phyloP scores from a whole-genome alignment of 1,284 basidiomycete species.

The Rhodotorula sp. region DNA sequence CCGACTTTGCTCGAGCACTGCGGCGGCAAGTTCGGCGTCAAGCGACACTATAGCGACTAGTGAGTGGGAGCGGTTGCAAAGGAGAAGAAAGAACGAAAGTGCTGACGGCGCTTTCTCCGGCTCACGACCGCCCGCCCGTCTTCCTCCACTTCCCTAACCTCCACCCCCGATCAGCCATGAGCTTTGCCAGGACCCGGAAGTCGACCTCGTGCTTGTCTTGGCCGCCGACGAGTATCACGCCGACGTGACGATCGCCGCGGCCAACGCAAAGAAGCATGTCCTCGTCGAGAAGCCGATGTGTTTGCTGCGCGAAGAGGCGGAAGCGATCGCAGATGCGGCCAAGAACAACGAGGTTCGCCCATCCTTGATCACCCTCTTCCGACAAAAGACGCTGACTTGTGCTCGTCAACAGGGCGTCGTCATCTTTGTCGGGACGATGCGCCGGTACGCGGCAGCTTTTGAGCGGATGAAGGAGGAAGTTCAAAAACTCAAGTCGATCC shows the following conservation, averaged over 20 bases:
- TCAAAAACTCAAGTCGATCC: constrained; percentile 46
- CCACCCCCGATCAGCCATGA: background rate
- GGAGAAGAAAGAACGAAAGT: background rate
- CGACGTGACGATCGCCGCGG: constrained; percentile 33
- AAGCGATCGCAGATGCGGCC: constrained; percentile 46
- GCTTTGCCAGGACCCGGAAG: constrained; percentile 33
- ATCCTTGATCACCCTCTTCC: too few relatives aligned
- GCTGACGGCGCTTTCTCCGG: too few relatives aligned
- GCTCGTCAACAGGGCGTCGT: constrained; percentile 21
- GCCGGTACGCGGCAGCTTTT: constrained; percentile 52
- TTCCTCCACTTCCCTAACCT: background rate
- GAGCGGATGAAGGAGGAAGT: constrained; percentile 49
- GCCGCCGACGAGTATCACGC: constrained; percentile 45
- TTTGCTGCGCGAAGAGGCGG: constrained; percentile 46
- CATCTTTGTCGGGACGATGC: constrained; percentile 52
- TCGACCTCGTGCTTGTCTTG: constrained; percentile 48
- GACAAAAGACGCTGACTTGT: background rate
- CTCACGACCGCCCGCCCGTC: background rate
- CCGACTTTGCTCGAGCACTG: constrained; percentile 44
- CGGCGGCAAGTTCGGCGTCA: constrained; percentile 46
- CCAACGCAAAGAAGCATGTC: constrained; percentile 46
- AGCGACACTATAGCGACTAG: constrained; percentile 37
- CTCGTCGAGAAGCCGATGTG: constrained; percentile 52
- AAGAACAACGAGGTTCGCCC: constrained; percentile 35
- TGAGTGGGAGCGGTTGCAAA: background rate